Base-by-base conservation (phyloP, 2,329 filamentous ascomycete genomes). In the Trichophyton equinum region DNA sequence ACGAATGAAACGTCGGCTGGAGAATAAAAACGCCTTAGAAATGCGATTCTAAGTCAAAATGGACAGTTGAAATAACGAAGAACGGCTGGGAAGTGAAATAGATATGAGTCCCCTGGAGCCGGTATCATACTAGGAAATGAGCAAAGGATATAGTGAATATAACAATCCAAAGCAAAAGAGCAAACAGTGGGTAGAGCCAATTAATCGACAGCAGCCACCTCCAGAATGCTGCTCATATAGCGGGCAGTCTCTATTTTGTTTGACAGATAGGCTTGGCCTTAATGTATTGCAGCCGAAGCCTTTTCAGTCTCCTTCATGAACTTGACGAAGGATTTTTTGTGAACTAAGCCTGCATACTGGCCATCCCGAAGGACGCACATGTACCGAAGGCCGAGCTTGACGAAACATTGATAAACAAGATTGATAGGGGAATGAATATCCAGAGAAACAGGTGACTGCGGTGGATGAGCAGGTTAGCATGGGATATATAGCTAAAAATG, bases 291-390 rank as follows among this genome's bases (percentile, higher is more conserved):
- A 27, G 51, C 30, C 5, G 30, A 33, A 55, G 55, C 30, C 42
- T 64, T 62, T 25, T 62, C 60, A 8, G 38, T 61, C 47, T 95
- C 87, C 66, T 91, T 89, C 74, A 95, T 87, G 71, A 95, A 96
- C 73, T 89, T 91, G 62, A 96, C 92, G 77, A 99, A 97, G 3
- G 85, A 86, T 78, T 99, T 99, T 78, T 97, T 97, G 74, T 99
- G 94, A 58, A 95, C 90, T 79, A 99, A 82, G 64, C 94, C 94
- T 1, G 88, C 88, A 74, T 89, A 99, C 63, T 84, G 84, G 25
- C 94, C 94, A 65, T 96, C 85, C 60, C 82, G 83, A 27, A 94
- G 77, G 3, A 96, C 91, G 71, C 94, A 97, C 57, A 99, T 87
- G 73, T 96, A 97, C 64, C 94, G 81, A 65, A 99, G 75, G 1